Evolutionary conservation across 208 protist species (phyloP).

Genomic region (Trypanosoma congolense): DNA sequence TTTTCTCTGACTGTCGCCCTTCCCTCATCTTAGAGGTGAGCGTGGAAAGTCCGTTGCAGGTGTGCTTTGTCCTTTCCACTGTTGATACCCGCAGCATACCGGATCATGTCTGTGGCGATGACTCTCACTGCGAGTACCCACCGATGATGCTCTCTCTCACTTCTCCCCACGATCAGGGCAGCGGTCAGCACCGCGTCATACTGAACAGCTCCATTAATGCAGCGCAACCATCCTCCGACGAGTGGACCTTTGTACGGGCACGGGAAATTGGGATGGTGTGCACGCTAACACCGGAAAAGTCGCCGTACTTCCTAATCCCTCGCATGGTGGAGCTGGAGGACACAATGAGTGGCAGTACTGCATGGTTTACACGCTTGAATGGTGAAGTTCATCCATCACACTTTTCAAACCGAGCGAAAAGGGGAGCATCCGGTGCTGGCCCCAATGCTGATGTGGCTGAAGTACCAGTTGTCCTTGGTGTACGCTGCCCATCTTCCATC

Average conservation of each 20-base stretch:
- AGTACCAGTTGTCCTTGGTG: conserved; percentile 55
- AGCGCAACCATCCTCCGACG: conserved; percentile 38
- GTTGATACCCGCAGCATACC: conserved; percentile 48
- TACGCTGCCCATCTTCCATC: conserved; percentile 22
- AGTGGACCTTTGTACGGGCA: conserved; percentile 79
- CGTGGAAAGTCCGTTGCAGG: conserved; percentile 33
- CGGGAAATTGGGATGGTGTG: conserved; percentile 71
- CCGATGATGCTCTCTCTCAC: conserved; percentile 79
- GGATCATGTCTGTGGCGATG: conserved; percentile 26
- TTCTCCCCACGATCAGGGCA: conserved; percentile 17
- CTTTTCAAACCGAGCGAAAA: conserved; percentile 47
- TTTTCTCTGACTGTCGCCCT: conserved; percentile 61
- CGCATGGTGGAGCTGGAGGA: conserved; percentile 64
- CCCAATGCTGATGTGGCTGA: conserved; percentile 24
- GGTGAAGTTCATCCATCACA: conserved; percentile 37
- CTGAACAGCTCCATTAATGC: conserved; percentile 56
- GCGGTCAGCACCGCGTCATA: conserved; percentile 38
- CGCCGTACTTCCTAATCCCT: conserved; percentile 68
- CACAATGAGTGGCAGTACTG: conserved; percentile 23
- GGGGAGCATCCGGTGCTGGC: conserved; percentile 6
- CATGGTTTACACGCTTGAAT: conserved; percentile 34
- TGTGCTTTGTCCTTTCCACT: conserved; percentile 62
- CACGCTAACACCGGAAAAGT: conserved; percentile 40
- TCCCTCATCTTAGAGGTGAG: conserved; percentile 54
- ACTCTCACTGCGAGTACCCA: conserved; percentile 52